Conservation (phyloP, 2,329 filamentous ascomycete genomes). For the Ploettnerulaceae sp. region DNA sequence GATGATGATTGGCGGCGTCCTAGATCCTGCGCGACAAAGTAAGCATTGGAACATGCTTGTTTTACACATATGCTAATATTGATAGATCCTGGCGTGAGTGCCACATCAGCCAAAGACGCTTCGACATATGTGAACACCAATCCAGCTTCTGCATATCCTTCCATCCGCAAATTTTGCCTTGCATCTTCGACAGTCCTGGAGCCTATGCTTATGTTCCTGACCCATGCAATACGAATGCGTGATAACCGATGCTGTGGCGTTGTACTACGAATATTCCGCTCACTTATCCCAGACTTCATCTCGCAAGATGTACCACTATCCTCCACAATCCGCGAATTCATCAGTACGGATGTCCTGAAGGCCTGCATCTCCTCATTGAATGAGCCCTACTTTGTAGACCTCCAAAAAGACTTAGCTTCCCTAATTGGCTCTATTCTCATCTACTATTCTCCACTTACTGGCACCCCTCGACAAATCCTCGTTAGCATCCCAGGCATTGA, state of each 20-base stretch:
- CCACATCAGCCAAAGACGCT: slow-evolving; percentile 27
- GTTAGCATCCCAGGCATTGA: slow-evolving; percentile 74
- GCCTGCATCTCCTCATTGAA: slow-evolving; percentile 87
- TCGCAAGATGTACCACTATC: slow-evolving; percentile 43
- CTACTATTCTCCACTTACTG: slow-evolving; percentile 64
- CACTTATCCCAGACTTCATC: slow-evolving; percentile 75
- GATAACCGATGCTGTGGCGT: slow-evolving; percentile 85
- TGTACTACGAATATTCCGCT: slow-evolving; percentile 80
- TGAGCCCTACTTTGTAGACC: slow-evolving; percentile 93
- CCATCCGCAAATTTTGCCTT: slow-evolving; percentile 78
- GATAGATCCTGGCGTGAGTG: slow-evolving; percentile 18
- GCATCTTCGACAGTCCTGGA: slow-evolving; percentile 74
- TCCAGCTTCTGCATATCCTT: slow-evolving; percentile 37
- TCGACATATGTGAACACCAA: slow-evolving; percentile 25
- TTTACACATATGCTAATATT: slow-evolving; percentile 3
- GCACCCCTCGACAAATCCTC: slow-evolving; percentile 71
- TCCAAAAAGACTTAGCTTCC: slow-evolving; percentile 85
- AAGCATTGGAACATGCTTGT: slow-evolving; percentile 30
- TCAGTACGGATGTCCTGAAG: slow-evolving; percentile 82
- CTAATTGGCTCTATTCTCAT: slow-evolving; percentile 83
- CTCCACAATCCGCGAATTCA: slow-evolving; percentile 77
- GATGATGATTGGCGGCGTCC: slow-evolving; percentile 82
- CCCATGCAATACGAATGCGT: slow-evolving; percentile 81
- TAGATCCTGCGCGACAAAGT: slow-evolving; percentile 70
- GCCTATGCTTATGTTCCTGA: slow-evolving; percentile 85